phyloP scores from a whole-genome alignment of 305 asterid species.

The Fraxinus dipetala region DNA sequence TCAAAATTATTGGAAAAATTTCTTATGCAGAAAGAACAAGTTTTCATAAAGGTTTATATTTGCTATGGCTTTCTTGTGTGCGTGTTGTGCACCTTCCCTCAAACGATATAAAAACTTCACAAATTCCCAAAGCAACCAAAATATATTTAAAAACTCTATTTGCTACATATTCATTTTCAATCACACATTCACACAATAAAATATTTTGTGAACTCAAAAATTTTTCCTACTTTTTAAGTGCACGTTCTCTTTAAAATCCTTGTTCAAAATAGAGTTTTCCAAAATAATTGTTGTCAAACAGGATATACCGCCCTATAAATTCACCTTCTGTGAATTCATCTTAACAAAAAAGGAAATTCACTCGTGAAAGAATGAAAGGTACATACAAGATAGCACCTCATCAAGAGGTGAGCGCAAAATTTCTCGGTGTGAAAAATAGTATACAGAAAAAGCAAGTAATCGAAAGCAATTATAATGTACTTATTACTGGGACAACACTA shows the following conservation, averaged over 20 bases:
- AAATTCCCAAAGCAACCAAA: background rate
- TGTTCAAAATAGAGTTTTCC: too few relatives aligned
- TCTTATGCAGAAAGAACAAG: background rate
- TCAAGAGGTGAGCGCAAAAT: background rate
- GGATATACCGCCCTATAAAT: background rate
- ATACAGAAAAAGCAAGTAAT: background rate
- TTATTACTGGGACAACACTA: background rate
- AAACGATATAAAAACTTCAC: background rate
- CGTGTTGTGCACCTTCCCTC: background rate
- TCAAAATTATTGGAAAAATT: background rate
- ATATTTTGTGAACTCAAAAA: too few relatives aligned
- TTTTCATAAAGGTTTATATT: background rate
- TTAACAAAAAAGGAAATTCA: background rate
- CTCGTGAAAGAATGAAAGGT: background rate
- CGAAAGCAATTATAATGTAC: constrained; percentile 15
- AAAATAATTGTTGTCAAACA: too few relatives aligned
- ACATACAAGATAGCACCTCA: background rate
- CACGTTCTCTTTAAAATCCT: too few relatives aligned
- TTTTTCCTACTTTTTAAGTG: too few relatives aligned
- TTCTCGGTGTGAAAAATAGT: background rate
- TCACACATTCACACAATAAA: too few relatives aligned
- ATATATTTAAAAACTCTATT: too few relatives aligned
- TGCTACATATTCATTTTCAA: too few relatives aligned
- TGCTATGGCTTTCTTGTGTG: background rate
- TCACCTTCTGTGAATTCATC: background rate